These are phyloP conservation scores for Sordariomycetes sp. DNA, from an alignment of 2,329 filamentous ascomycete genomes.

Conservation along the genomic window DNA sequence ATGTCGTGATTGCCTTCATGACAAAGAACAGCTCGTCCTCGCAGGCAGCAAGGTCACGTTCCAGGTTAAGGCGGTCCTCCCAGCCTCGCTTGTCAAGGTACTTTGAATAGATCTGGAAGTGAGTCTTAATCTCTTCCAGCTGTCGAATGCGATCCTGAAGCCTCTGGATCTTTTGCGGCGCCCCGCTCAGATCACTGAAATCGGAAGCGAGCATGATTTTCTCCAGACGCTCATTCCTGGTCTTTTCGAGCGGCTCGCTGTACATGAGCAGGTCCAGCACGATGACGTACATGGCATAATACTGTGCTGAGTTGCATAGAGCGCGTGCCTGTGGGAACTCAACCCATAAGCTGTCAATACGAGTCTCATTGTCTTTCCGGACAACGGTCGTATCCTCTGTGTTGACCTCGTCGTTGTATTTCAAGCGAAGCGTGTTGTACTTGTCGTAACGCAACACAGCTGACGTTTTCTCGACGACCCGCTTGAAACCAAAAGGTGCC, in stretches of 20 bases:
- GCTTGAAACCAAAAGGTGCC: constrained; percentile 94
- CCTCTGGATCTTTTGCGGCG: constrained; percentile 84
- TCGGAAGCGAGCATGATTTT: constrained; percentile 99
- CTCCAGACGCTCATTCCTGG: constrained; percentile 86
- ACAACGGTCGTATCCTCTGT: constrained; percentile 41
- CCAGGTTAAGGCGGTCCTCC: constrained; percentile 82
- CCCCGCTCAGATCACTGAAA: constrained; percentile 91
- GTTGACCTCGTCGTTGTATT: constrained; percentile 91
- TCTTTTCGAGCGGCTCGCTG: constrained; percentile 93
- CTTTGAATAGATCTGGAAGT: constrained; percentile 88
- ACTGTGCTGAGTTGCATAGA: constrained; percentile 95
- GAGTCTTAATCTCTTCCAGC: constrained; percentile 89
- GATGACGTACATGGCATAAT: constrained; percentile 97
- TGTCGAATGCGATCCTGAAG: constrained; percentile 89
- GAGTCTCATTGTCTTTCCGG: constrained; percentile 51
- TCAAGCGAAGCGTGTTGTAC: constrained; percentile 92
- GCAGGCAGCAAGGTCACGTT: constrained; percentile 78
- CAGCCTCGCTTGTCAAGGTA: constrained; percentile 82
- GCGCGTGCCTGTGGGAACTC: constrained; percentile 91
- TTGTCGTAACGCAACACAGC: constrained; percentile 94
- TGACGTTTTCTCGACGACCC: constrained; percentile 94
- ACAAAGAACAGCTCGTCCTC: constrained; percentile 99
- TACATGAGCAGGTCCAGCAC: constrained; percentile 93
- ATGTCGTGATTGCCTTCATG: constrained; percentile 98
- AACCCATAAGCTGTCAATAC: constrained; percentile 95